Evolutionary conservation across 163 green algal genomes (phyloP).

Genomic region (Volvox carteri): DNA sequence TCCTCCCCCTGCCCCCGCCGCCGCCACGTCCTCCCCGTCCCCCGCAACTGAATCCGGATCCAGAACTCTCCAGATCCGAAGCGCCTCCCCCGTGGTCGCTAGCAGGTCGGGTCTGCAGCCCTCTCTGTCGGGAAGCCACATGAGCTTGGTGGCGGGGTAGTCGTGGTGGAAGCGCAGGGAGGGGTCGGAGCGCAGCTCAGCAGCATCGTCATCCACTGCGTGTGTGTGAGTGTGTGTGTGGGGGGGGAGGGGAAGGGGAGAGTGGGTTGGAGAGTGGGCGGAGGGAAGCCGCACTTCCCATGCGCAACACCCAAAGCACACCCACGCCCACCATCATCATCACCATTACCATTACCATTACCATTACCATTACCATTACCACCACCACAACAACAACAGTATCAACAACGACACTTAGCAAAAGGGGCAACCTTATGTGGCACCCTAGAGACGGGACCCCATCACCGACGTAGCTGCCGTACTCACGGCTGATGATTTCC

Average conservation of each 20-base stretch:
- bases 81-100: constrained; percentile 92
- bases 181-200: constrained; percentile 77
- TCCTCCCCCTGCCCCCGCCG: not conserved
- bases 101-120: constrained; percentile 88
- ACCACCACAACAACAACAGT: no score
- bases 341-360: no score
- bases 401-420: no score
- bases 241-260: not conserved
- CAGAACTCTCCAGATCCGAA: constrained; percentile 89
- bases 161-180: constrained; percentile 87
- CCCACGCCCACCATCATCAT: no score
- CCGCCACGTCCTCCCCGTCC: not conserved
- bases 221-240: not conserved
- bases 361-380: no score
- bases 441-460: no score
- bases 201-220: constrained; percentile 90
- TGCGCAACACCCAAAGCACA: no score
- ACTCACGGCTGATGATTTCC: constrained; percentile 83
- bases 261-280: not conserved
- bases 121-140: constrained; percentile 91
- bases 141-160: constrained; percentile 97
- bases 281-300: no score
- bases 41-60: constrained; percentile 41
- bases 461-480: not conserved
- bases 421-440: no score